Conservation (phyloP, 2,329 filamentous ascomycete genomes). For the Ascosphaera apis region DNA sequence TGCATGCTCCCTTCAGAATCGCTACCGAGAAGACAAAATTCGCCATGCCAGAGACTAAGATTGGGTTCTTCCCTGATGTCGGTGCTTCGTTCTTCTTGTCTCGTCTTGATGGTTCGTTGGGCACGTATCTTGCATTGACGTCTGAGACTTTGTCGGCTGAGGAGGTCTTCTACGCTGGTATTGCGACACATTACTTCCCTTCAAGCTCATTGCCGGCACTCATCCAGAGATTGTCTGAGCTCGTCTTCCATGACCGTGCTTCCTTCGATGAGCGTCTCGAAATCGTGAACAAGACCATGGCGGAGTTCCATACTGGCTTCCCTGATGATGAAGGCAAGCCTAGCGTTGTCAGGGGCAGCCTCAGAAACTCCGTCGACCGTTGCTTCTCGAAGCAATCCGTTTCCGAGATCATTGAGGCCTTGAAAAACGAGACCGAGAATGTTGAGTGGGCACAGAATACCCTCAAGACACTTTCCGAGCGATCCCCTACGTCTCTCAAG, state of each 20-base stretch:
- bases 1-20: slow-evolving; percentile 89
- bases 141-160: slow-evolving; percentile 62
- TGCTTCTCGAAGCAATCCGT: slow-evolving; percentile 50
- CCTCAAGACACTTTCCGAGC: slow-evolving; percentile 45
- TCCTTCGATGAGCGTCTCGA: slow-evolving; percentile 36
- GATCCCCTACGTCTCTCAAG: slow-evolving; percentile 69
- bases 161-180: slow-evolving; percentile 70
- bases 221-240: slow-evolving; percentile 66
- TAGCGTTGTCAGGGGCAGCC: slow-evolving; percentile 41
- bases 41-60: slow-evolving; percentile 95
- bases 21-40: slow-evolving; percentile 90
- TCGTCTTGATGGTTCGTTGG: slow-evolving; percentile 61
- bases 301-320: slow-evolving; percentile 73
- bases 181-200: slow-evolving; percentile 92
- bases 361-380: slow-evolving; percentile 64
- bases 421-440: slow-evolving; percentile 31
- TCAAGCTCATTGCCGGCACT: slow-evolving; percentile 64
- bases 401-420: slow-evolving; percentile 43
- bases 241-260: slow-evolving; percentile 66
- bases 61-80: slow-evolving; percentile 97
- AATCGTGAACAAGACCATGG: slow-evolving; percentile 66
- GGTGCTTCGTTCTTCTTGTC: slow-evolving; percentile 92
- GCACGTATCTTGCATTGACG: slow-evolving; percentile 83
- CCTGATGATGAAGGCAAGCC: slow-evolving; percentile 46
- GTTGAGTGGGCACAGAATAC: slow-evolving; percentile 60